Base-by-base conservation (phyloP, 129 eudicot genomes). In the Silybum marianum region DNA sequence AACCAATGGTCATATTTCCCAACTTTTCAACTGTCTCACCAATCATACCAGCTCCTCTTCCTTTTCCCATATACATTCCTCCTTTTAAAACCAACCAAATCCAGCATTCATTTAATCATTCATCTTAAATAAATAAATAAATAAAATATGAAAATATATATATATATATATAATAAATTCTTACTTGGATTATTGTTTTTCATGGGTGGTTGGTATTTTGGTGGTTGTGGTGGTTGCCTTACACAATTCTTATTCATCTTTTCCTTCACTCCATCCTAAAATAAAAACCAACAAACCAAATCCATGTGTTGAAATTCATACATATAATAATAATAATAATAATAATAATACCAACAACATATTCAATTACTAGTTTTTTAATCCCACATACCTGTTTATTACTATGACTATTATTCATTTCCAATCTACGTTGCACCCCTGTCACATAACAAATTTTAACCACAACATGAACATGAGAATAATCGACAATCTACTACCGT, bases 351-450 rank as follows among this genome's bases (percentile, higher is more conserved):
- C 21, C 63, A 21, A 40, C 1, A 42, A 9, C 21, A 46, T 23
- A 40, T 24, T 54, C 18, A 42, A 21, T 26, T 13, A 24, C 32
- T 25, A 80, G 32, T 46, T 22, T 9, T 9, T 24, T 7, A 76
- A 63, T 23, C 19, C 40, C 60, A 72, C 82, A 25, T 44, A 90
- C 95, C 95, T 88, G 93, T 69, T 58, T 58, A 58, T 58, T 58
- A 58, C 66, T 58, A 58, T 58, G n/a, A 58, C 23, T 58, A 58
- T 54, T 54, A 54, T 82, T 92, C 91, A 93, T 76, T 87, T 89
- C 93, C 87, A 91, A 82, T 87, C 88, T 91, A 72, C 95, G 89
- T 79, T 90, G 97, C 54, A 90, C 97, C 19, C 97, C 92, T 85
- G 90, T 39, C 21, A 54, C n/a, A 85, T 3, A 69, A 19, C 23